These are phyloP conservation scores for Cadophora gregata DNA, from an alignment of 2,329 filamentous ascomycete species.

Conservation along the genomic window DNA sequence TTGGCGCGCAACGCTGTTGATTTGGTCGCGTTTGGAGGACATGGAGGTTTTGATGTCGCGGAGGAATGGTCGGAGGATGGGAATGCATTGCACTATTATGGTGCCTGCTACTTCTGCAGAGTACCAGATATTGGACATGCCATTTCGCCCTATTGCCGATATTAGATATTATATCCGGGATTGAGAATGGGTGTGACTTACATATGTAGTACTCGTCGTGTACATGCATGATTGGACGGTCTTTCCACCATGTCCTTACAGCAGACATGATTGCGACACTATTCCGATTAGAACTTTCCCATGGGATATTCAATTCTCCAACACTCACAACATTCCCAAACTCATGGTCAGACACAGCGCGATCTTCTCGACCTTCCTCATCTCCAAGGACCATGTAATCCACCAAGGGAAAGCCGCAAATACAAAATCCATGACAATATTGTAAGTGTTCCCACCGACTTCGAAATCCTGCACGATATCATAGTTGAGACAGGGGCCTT, in stretches of 20 bases:
- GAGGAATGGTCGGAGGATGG: conserved; percentile 56
- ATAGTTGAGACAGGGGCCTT: conserved; percentile 50
- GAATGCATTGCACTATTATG: conserved; percentile 61
- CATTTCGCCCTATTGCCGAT: conserved; percentile 48
- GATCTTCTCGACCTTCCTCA: conserved; percentile 55
- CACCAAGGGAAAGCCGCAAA: conserved; percentile 58
- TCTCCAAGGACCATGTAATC: conserved; percentile 54
- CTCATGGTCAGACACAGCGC: conserved; percentile 58
- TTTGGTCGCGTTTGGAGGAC: conserved; percentile 40
- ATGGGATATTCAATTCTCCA: neutral
- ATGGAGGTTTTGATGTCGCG: conserved; percentile 49
- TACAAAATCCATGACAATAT: conserved; percentile 59
- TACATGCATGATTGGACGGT: conserved; percentile 48
- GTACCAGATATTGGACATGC: conserved; percentile 52
- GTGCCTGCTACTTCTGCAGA: conserved; percentile 59
- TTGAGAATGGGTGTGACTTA: conserved; percentile 13
- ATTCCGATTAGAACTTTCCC: neutral
- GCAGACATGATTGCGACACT: conserved; percentile 56
- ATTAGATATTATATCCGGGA: neutral
- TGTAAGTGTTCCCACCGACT: conserved; percentile 58
- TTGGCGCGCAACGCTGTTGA: neutral
- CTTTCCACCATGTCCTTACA: conserved; percentile 56
- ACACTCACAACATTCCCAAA: conserved; percentile 52
- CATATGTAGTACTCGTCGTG: conserved; percentile 55
- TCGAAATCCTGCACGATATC: conserved; percentile 53